Percentiles rank a stretch among this genome's conserved stretches.
phyloP scores from a whole-genome alignment of 2,329 filamentous ascomycete genomes.

The Fusarium fracticaudum region DNA sequence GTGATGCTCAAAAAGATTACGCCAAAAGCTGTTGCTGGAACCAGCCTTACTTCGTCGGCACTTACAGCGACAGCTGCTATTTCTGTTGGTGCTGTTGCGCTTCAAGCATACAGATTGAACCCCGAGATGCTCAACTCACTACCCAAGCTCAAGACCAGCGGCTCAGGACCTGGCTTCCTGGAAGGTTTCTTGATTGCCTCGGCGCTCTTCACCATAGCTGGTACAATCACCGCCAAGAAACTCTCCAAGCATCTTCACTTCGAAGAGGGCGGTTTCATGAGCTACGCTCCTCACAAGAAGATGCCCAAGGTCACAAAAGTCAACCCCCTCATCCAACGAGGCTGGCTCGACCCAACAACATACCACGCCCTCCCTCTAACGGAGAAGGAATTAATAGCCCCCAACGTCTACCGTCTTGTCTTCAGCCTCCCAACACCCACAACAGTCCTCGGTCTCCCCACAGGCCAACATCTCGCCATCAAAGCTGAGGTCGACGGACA shows the following conservation, averaged over 20 bases:
- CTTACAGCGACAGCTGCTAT: conserved; percentile 17
- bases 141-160: conserved; percentile 12
- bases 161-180: conserved; percentile 19
- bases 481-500: conserved; percentile 57
- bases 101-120: conserved; percentile 26
- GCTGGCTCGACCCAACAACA: conserved; percentile 60
- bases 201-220: conserved; percentile 39
- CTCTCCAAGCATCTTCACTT: conserved; percentile 46
- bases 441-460: conserved; percentile 62
- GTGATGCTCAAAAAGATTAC: conserved; percentile 17
- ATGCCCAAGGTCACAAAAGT: conserved; percentile 49
- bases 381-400: conserved; percentile 52
- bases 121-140: conserved; percentile 2
- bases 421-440: conserved; percentile 58
- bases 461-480: conserved; percentile 66
- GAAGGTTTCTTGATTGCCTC: conserved; percentile 29
- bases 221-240: conserved; percentile 44
- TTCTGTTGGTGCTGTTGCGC: conserved; percentile 10
- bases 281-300: conserved; percentile 48
- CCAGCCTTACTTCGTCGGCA: not conserved
- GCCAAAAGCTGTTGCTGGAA: not conserved
- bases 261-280: conserved; percentile 37
- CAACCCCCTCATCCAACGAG: conserved; percentile 42
- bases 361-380: conserved; percentile 59
- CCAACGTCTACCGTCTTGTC: conserved; percentile 57